phyloP scores from a whole-genome alignment of 257 asterid species.

The Cinchona pubescens region DNA sequence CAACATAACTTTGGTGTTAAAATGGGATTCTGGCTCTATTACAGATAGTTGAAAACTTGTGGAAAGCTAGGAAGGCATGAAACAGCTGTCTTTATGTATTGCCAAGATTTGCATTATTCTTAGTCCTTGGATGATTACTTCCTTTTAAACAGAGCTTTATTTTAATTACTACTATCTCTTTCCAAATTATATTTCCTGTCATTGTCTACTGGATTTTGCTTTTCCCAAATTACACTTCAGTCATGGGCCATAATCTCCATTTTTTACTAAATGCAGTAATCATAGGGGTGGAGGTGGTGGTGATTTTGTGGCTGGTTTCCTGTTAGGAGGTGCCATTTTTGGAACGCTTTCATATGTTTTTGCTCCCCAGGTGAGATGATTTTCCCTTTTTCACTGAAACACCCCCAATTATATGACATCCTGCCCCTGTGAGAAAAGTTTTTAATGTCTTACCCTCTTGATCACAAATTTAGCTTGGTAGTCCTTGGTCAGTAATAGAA shows the following conservation, averaged over 20 bases:
- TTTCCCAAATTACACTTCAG: neutral
- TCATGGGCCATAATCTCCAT: slow-evolving; percentile 10
- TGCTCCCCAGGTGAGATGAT: slow-evolving; percentile 74
- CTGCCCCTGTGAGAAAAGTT: neutral
- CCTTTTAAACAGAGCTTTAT: neutral
- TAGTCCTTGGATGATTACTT: neutral
- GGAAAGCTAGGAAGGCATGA: neutral
- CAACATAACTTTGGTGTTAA: neutral
- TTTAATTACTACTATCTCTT: neutral
- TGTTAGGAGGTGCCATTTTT: slow-evolving; percentile 82
- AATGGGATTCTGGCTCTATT: neutral
- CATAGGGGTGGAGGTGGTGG: slow-evolving; percentile 56
- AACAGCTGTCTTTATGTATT: neutral
- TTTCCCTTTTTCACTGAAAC: neutral
- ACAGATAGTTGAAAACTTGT: neutral
- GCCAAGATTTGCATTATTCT: neutral
- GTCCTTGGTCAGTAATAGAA: neutral
- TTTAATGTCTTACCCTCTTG: neutral
- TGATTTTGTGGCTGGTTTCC: slow-evolving; percentile 84
- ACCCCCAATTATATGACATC: neutral
- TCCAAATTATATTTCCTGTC: too few relatives aligned
- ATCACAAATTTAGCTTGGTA: neutral
- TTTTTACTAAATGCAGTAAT: slow-evolving; percentile 42
- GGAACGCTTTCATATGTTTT: slow-evolving; percentile 78
- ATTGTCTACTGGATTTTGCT: neutral